phyloP scores from a whole-genome alignment of 2,329 filamentous ascomycete genomes.

The Teratosphaeria zuluensis region DNA sequence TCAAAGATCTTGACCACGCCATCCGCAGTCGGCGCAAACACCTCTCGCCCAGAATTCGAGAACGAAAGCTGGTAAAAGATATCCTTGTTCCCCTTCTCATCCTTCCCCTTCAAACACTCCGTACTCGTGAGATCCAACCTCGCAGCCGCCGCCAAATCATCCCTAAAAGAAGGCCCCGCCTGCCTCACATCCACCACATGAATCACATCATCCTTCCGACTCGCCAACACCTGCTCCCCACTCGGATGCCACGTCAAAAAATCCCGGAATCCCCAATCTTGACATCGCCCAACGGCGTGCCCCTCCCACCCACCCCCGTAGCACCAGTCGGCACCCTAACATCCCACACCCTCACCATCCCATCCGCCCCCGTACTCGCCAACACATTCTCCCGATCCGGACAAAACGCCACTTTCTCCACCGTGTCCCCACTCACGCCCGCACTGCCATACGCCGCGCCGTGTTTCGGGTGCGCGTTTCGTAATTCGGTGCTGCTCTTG shows the following conservation, averaged over 20 bases:
- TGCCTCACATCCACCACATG: constrained; percentile 18
- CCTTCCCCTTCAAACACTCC: neutral
- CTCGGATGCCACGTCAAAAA: constrained; percentile 62
- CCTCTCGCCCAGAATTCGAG: constrained; percentile 60
- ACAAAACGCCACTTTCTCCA: constrained; percentile 72
- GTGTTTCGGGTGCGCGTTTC: constrained; percentile 26
- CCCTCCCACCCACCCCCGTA: constrained; percentile 16
- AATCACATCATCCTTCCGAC: constrained; percentile 52
- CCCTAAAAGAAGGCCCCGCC: neutral
- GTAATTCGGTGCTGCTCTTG: constrained; percentile 66
- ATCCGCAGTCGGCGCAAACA: constrained; percentile 62
- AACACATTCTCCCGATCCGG: constrained; percentile 68
- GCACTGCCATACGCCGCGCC: constrained; percentile 10
- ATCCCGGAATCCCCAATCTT: constrained; percentile 32
- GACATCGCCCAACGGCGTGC: constrained; percentile 46
- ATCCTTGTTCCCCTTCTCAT: neutral
- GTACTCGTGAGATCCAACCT: neutral
- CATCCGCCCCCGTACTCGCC: constrained; percentile 64
- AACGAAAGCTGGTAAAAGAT: constrained; percentile 63
- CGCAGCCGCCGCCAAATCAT: neutral
- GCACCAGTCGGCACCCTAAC: constrained; percentile 50
- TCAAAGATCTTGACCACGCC: constrained; percentile 62
- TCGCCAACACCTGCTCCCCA: constrained; percentile 59
- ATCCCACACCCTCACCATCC: constrained; percentile 71
- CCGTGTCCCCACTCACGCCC: constrained; percentile 48